These are phyloP conservation scores for Cynara cardunculus DNA, from an alignment of 129 eudicot genomes.

Conservation along the genomic window DNA sequence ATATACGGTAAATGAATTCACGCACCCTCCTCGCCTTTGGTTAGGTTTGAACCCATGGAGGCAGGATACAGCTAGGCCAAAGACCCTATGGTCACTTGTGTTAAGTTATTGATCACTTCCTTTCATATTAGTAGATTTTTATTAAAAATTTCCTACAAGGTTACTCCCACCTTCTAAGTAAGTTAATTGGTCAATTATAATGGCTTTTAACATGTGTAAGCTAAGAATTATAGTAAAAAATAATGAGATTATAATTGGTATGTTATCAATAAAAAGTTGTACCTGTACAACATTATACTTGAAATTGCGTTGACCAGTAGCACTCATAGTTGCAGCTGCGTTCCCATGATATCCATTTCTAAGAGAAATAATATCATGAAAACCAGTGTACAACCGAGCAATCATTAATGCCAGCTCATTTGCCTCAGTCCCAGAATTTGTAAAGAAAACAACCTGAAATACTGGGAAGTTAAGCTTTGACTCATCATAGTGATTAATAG, in stretches of 20 bases:
- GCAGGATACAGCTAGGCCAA: background rate
- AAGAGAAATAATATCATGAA: conserved; percentile 58
- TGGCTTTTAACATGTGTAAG: background rate
- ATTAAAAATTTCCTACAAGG: background rate
- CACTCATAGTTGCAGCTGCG: conserved; percentile 59
- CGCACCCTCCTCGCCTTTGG: background rate
- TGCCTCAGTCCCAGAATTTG: conserved; percentile 80
- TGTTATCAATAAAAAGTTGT: background rate
- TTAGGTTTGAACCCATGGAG: background rate
- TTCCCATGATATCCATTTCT: conserved; percentile 83
- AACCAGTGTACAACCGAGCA: conserved; percentile 60
- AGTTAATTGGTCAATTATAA: background rate
- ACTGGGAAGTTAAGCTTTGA: background rate
- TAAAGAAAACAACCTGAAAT: conserved; percentile 67
- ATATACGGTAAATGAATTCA: background rate
- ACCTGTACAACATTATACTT: conserved; percentile 68
- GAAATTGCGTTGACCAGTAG: conserved; percentile 55
- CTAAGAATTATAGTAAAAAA: background rate
- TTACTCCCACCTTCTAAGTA: background rate
- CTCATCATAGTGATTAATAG: background rate
- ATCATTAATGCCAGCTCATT: conserved; percentile 74
- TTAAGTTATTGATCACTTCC: background rate
- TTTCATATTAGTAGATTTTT: background rate
- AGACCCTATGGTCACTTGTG: background rate
- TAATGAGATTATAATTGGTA: background rate